These are phyloP conservation scores for Platanthera guangdongensis DNA, from an alignment of 106 monocot genomes.

Conservation along the genomic window DNA sequence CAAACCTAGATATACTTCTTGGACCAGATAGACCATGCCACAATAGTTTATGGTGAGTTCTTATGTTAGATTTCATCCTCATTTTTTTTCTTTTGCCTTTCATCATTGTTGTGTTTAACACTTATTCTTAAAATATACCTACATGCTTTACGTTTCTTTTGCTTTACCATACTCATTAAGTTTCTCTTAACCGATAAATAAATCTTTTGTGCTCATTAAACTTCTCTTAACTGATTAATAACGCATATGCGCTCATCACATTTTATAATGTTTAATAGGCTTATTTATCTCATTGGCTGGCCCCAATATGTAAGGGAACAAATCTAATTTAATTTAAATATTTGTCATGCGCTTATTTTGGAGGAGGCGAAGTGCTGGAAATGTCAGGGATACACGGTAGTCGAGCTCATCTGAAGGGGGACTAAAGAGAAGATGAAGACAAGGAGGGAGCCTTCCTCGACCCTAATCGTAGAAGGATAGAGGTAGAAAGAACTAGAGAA, in stretches of 20 bases:
- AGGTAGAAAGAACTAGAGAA: no score
- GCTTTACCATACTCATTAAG: neutral
- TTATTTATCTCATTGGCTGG: neutral
- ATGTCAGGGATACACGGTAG: no score
- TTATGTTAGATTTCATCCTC: neutral
- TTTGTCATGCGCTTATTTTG: no score
- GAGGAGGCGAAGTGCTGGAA: no score
- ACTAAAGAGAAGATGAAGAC: no score
- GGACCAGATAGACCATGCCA: conserved; percentile 84
- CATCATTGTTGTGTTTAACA: neutral
- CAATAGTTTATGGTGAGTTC: conserved; percentile 69
- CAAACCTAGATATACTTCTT: conserved; percentile 72
- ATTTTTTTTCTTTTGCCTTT: neutral
- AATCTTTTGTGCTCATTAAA: no score
- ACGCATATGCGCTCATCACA: neutral
- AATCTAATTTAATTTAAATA: neutral
- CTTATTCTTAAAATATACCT: neutral
- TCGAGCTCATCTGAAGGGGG: no score
- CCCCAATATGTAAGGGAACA: neutral
- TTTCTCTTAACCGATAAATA: neutral
- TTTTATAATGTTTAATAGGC: neutral
- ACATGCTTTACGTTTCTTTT: neutral
- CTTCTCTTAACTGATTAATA: neutral
- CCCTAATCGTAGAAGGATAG: no score
- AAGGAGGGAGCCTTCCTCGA: no score